Conservation (phyloP, 1,284 basidiomycete genomes). For the Trichosporon inkin region DNA sequence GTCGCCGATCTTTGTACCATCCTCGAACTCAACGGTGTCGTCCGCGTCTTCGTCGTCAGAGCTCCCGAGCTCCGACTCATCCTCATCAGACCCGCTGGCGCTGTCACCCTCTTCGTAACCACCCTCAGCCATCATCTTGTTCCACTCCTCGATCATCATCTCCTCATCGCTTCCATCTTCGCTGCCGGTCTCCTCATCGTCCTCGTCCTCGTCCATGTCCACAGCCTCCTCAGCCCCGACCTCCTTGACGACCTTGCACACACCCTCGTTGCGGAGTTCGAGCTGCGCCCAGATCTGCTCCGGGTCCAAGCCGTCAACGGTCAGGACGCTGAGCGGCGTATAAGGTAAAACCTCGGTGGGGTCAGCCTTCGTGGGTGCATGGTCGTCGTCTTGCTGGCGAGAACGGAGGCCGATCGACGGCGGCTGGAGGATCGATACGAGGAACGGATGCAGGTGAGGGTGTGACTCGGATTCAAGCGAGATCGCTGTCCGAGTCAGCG, state of each 20-base stretch:
- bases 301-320: slow-evolving; percentile 74
- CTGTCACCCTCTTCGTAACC: slow-evolving; percentile 31
- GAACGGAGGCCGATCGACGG: slow-evolving; percentile 56
- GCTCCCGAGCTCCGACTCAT: slow-evolving; percentile 16
- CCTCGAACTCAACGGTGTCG: slow-evolving; percentile 48
- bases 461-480: slow-evolving; percentile 61
- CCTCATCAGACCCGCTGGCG: slow-evolving; percentile 20
- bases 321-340: slow-evolving; percentile 73
- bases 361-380: slow-evolving; percentile 27
- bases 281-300: slow-evolving; percentile 92
- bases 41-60: slow-evolving; percentile 16
- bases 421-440: slow-evolving; percentile 61
- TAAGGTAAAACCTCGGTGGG: slow-evolving; percentile 55
- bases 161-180: slow-evolving; percentile 37
- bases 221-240: slow-evolving; percentile 34
- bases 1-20: slow-evolving; percentile 34
- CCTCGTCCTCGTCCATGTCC: slow-evolving; percentile 38
- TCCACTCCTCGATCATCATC: slow-evolving; percentile 41
- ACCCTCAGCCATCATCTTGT: slow-evolving; percentile 34
- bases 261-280: slow-evolving; percentile 65
- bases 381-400: slow-evolving; percentile 21
- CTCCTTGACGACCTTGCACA: slow-evolving; percentile 44
- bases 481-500: slow-evolving; percentile 37
- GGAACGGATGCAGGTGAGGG: slow-evolving; percentile 63
- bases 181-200: slow-evolving; percentile 28